A percentile compares a stretch with the other conserved stretches of the same genome.
phyloP scores from a whole-genome alignment of 2,329 filamentous ascomycete genomes.

The Diaporthe vexans region DNA sequence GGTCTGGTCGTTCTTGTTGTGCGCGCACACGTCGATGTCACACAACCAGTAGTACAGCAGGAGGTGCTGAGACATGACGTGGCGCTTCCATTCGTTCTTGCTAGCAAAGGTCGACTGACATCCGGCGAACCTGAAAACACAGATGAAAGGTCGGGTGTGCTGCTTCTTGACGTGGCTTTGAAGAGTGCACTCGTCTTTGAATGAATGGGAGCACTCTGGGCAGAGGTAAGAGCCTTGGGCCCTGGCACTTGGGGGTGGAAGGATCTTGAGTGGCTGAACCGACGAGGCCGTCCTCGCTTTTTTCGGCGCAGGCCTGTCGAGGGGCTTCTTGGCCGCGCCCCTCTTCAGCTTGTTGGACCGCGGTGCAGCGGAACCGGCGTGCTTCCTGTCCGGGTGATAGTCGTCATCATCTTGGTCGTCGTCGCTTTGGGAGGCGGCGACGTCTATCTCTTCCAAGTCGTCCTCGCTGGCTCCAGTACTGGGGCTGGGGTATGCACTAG shows the following conservation, averaged over 20 bases:
- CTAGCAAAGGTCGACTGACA: slow-evolving; percentile 80
- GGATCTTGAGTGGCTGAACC: slow-evolving; percentile 34
- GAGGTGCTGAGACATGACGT: slow-evolving; percentile 85
- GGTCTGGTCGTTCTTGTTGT: slow-evolving; percentile 50
- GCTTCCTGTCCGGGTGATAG: slow-evolving; percentile 35
- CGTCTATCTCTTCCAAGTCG: slow-evolving; percentile 34
- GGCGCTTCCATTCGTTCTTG: slow-evolving; percentile 97
- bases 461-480: slow-evolving; percentile 40
- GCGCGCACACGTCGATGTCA: slow-evolving; percentile 70
- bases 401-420: slow-evolving; percentile 37
- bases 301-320: slow-evolving; percentile 35
- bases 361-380: not conserved
- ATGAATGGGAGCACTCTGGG: slow-evolving; percentile 55
- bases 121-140: slow-evolving; percentile 83
- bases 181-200: slow-evolving; percentile 61
- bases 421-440: slow-evolving; percentile 24
- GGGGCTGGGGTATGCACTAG: slow-evolving; percentile 36
- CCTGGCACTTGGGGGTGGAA: slow-evolving; percentile 30
- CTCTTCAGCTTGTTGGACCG: slow-evolving; percentile 44
- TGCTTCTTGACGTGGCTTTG: slow-evolving; percentile 65
- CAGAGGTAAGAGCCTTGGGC: slow-evolving; percentile 49
- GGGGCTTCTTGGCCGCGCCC: slow-evolving; percentile 40
- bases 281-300: slow-evolving; percentile 39
- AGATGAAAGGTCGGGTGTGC: slow-evolving; percentile 77
- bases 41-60: slow-evolving; percentile 83